Evolutionary conservation across 2,329 filamentous ascomycete species (phyloP), one percentile per base, ranked within the genome.

Genomic region (Diaporthe capsici): DNA sequence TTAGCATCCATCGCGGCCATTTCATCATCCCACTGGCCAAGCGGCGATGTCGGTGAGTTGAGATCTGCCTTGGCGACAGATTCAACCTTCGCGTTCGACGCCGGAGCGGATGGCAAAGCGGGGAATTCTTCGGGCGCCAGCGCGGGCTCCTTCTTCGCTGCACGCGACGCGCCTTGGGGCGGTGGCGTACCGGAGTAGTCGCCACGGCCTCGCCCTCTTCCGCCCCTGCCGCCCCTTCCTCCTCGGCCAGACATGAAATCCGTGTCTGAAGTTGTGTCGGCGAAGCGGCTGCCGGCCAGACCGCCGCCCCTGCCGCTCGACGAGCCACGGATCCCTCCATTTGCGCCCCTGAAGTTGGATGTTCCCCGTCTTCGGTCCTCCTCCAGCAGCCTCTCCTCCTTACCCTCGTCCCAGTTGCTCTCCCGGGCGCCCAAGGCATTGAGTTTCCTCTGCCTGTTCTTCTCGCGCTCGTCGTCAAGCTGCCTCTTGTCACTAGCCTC

Each of bases 371-470:
- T 80, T 37, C 83, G 80, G 3, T 87, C 85, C 75, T 88, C 86
- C 55, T 86, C 85, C 22, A 82, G 83, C 20, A 83, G 79, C 15
- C 84, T 82, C 57, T 86, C 84, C 15, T 82, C 83, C 82, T 92
- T 92, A 55, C 90, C 90, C 79, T 90, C 87, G 75, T 92, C 91
- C 91, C 90, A 92, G 77, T 85, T 87, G 58, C 85, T 84, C 53
- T 90, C 87, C 81, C 88, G 89, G 63, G 83, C 84, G 42, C 87
- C 86, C 84, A 92, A 87, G 0, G 90, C 90, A 78, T 89, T 89
- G 28, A 92, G 84, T 81, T 92, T 92, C 70, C 91, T 84, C 82
- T 91, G 90, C 12, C 90, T 82, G 79, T 92, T 92, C 78, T 87
- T 87, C 34, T 88, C 89, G 17, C 91, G 87, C 84, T 92, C 91